Evolutionary conservation across 192 early-diverging fungal genomes (phyloP).

Genomic region (Dissophora globulifera): DNA sequence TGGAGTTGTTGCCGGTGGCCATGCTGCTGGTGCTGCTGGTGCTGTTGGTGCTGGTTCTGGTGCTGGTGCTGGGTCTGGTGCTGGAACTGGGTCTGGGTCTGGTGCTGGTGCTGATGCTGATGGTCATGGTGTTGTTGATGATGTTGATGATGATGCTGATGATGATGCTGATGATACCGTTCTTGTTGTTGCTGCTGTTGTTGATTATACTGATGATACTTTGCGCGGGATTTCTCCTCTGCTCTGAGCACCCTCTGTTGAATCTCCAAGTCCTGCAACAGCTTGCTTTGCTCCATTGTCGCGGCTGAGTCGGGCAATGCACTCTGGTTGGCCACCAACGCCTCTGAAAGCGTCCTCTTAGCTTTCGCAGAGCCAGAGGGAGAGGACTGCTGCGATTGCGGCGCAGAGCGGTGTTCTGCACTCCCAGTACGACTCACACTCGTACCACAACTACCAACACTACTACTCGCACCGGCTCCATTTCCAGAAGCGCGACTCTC

Average conservation of each 20-base stretch:
- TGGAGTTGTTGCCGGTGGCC: not conserved
- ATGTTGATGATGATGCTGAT: conserved; percentile 6
- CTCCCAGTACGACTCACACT: no score
- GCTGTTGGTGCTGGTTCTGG: conserved; percentile 1
- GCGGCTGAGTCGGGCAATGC: conserved; percentile 35
- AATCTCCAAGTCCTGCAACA: conserved; percentile 7
- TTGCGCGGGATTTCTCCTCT: conserved; percentile 5
- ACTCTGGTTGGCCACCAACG: conserved; percentile 25
- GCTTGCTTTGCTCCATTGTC: conserved; percentile 10
- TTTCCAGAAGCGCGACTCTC: not conserved
- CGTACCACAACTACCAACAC: no score
- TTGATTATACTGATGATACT: not conserved
- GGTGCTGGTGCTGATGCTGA: no score
- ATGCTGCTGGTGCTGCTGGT: not conserved
- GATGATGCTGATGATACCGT: not conserved
- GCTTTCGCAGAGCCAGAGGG: not conserved
- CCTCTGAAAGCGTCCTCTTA: conserved; percentile 21
- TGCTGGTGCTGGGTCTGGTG: not conserved
- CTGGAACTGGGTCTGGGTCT: no score
- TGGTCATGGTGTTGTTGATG: not conserved
- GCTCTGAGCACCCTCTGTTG: conserved; percentile 1
- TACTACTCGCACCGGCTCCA: no score
- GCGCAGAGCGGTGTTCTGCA: not conserved
- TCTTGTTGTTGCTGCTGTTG: not conserved
- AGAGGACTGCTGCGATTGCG: not conserved